Evolutionary conservation across 345 rosid genomes (phyloP).

Genomic region (Citrus australasica): DNA sequence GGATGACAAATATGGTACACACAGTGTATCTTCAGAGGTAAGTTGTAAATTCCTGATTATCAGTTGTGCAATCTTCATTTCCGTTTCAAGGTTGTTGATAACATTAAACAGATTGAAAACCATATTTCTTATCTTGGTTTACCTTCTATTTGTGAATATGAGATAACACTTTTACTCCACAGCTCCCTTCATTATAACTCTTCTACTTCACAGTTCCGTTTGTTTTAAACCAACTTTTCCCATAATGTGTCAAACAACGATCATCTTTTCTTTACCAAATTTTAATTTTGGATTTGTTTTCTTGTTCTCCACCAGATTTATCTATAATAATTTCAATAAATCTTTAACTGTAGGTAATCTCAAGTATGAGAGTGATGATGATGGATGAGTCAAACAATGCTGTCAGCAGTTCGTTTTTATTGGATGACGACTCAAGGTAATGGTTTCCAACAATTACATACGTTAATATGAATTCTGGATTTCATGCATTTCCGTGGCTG

Average conservation of each 20-base stretch:
- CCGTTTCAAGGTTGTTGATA: background rate
- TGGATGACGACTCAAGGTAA: constrained; percentile 94
- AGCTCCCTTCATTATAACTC: background rate
- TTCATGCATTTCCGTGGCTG: background rate
- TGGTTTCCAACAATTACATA: background rate
- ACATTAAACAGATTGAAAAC: too few species aligned
- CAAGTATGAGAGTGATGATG: constrained; percentile 70
- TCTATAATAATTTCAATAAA: background rate
- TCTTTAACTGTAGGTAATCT: constrained; percentile 56
- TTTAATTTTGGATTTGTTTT: background rate
- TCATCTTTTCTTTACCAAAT: background rate
- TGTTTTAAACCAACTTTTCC: background rate
- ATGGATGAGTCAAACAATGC: constrained; percentile 63
- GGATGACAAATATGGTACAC: constrained; percentile 96
- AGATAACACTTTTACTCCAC: background rate
- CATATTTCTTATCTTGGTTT: too few species aligned
- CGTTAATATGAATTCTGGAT: background rate
- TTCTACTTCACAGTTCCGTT: background rate
- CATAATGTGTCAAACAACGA: background rate
- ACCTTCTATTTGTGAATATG: background rate
- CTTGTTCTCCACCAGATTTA: background rate
- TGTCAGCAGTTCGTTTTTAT: constrained; percentile 71
- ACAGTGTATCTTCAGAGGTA: constrained; percentile 88
- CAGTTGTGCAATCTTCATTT: background rate
- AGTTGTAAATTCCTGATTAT: constrained; percentile 17